Conservation (phyloP, 805 yeast species). For the Saccharomycopsis schoenii region DNA sequence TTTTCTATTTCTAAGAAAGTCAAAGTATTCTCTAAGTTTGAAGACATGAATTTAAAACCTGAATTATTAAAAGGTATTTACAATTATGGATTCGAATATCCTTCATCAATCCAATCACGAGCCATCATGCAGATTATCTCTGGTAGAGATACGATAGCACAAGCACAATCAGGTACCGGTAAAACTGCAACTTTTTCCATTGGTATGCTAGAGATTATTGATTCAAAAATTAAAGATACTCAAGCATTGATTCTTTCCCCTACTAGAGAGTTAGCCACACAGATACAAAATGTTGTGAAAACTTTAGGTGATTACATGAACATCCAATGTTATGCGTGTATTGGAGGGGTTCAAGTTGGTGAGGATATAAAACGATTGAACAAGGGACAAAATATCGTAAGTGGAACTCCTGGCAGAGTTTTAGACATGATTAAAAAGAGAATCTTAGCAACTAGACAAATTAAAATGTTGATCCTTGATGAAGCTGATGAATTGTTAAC, state of each 20-base stretch:
- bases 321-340: slow-evolving; percentile 79
- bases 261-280: slow-evolving; percentile 91
- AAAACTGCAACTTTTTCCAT: slow-evolving; percentile 97
- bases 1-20: slow-evolving; percentile 42
- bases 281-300: slow-evolving; percentile 80
- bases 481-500: slow-evolving; percentile 95
- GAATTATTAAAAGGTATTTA: slow-evolving; percentile 50
- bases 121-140: slow-evolving; percentile 91
- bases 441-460: slow-evolving; percentile 56
- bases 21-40: slow-evolving; percentile 51
- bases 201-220: slow-evolving; percentile 82
- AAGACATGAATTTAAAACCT: slow-evolving; percentile 69
- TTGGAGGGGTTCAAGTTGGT: slow-evolving; percentile 83
- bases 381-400: slow-evolving; percentile 78
- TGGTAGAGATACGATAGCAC: slow-evolving; percentile 94
- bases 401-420: slow-evolving; percentile 97
- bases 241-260: slow-evolving; percentile 93
- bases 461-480: slow-evolving; percentile 84
- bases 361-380: slow-evolving; percentile 71
- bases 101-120: slow-evolving; percentile 96
- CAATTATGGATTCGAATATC: slow-evolving; percentile 90
- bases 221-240: slow-evolving; percentile 57
- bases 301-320: slow-evolving; percentile 85
- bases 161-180: slow-evolving; percentile 99
- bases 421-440: slow-evolving; percentile 84